phyloP scores from a whole-genome alignment of 352 stramenopile genomes.

The Albugo laibachii region DNA sequence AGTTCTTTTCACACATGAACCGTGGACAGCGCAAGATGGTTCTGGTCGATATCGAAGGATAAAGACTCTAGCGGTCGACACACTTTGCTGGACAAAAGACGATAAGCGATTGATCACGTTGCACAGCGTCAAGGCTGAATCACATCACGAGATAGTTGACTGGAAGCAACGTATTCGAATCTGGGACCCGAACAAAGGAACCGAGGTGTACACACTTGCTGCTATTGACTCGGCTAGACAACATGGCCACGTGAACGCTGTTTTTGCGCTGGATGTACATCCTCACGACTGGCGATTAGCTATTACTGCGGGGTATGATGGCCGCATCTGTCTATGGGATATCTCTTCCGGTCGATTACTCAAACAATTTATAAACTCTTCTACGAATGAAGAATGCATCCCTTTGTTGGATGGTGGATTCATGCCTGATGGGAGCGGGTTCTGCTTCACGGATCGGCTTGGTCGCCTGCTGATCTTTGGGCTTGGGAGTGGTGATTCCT shows the following conservation, averaged over 20 bases:
- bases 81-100: constrained; percentile 36
- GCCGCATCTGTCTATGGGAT: constrained; percentile 69
- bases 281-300: constrained; percentile 52
- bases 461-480: constrained; percentile 62
- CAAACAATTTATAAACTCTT: constrained; percentile 36
- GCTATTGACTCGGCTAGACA: constrained; percentile 32
- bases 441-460: constrained; percentile 73
- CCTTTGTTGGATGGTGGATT: constrained; percentile 60
- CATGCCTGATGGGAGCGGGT: constrained; percentile 33
- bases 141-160: constrained; percentile 16
- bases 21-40: constrained; percentile 20
- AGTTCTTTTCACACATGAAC: constrained; percentile 27
- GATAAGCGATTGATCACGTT: constrained; percentile 41
- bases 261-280: constrained; percentile 61
- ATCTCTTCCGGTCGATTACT: constrained; percentile 44
- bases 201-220: constrained; percentile 36
- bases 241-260: constrained; percentile 51
- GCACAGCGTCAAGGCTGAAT: constrained; percentile 32
- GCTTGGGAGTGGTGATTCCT: constrained; percentile 43
- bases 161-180: constrained; percentile 48
- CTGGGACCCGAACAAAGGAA: constrained; percentile 31
- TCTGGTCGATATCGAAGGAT: constrained; percentile 7
- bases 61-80: constrained; percentile 28
- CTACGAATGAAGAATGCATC: constrained; percentile 30
- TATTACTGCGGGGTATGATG: constrained; percentile 68